Percentiles rank a stretch among this genome's conserved stretches.
phyloP scores from a whole-genome alignment of 2,329 filamentous ascomycete species.

The Aaosphaeria pasadenensis region DNA sequence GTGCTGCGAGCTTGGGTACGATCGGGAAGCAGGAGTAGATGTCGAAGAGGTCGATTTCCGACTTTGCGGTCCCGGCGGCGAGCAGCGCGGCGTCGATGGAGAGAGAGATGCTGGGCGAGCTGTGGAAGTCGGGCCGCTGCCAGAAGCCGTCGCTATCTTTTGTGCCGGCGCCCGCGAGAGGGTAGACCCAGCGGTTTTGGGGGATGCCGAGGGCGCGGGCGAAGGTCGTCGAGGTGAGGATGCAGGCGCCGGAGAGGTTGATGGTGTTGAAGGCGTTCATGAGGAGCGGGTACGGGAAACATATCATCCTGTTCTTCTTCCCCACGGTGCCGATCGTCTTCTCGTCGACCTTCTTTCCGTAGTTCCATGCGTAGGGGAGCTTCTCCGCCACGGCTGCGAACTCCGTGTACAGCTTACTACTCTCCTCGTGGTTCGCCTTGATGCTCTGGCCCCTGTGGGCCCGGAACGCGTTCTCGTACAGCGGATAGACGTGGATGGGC shows the following conservation, averaged over 20 bases:
- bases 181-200: constrained; percentile 59
- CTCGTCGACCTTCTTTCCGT: constrained; percentile 48
- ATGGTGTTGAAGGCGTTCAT: constrained; percentile 73
- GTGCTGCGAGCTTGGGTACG: constrained; percentile 63
- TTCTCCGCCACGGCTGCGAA: constrained; percentile 57
- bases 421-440: constrained; percentile 57
- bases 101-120: constrained; percentile 56
- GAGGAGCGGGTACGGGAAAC: constrained; percentile 63
- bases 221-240: constrained; percentile 57
- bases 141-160: constrained; percentile 60
- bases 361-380: constrained; percentile 58
- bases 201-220: constrained; percentile 56
- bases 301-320: constrained; percentile 64
- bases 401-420: constrained; percentile 57
- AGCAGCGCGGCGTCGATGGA: constrained; percentile 58
- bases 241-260: constrained; percentile 60
- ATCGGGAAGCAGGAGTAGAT: constrained; percentile 70
- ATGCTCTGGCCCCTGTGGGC: constrained; percentile 55
- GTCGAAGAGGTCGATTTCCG: constrained; percentile 60
- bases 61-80: constrained; percentile 35
- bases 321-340: constrained; percentile 54
- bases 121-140: constrained; percentile 58
- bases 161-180: constrained; percentile 62
- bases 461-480: constrained; percentile 64
- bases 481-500: constrained; percentile 65